Conservation (phyloP, 2,329 filamentous ascomycete species). For the Dactylellina cionopaga region DNA sequence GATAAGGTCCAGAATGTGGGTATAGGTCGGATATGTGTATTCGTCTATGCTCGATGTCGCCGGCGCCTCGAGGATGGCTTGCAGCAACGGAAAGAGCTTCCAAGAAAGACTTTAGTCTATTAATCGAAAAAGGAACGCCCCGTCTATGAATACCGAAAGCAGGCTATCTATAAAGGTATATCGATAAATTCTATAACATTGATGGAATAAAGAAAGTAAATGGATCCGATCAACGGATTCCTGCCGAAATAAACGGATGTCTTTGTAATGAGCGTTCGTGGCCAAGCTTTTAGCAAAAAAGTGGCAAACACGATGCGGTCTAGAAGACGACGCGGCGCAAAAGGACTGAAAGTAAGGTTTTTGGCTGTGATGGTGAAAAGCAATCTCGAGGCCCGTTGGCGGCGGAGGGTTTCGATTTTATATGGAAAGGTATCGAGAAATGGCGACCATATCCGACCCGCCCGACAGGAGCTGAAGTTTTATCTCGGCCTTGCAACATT, state of each 20-base stretch:
- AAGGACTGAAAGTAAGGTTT: constrained; percentile 1
- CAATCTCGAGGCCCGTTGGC: constrained; percentile 2
- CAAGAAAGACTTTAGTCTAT: constrained; percentile 22
- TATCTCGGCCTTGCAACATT: constrained; percentile 34
- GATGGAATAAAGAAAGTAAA: constrained; percentile 43
- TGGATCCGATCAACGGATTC: constrained; percentile 53
- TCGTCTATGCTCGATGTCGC: constrained; percentile 21
- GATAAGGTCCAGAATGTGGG: background rate
- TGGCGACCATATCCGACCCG: constrained; percentile 14
- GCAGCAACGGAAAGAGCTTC: constrained; percentile 44
- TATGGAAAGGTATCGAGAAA: constrained; percentile 38
- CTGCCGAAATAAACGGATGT: constrained; percentile 29
- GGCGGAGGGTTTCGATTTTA: constrained; percentile 50
- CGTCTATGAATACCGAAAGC: constrained; percentile 41
- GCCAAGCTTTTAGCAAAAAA: background rate
- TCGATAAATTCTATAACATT: constrained; percentile 25
- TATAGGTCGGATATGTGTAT: background rate
- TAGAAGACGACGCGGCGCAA: constrained; percentile 40
- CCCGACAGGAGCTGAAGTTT: constrained; percentile 10
- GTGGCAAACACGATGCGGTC: constrained; percentile 38
- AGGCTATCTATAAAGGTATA: constrained; percentile 31
- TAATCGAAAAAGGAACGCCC: constrained; percentile 18
- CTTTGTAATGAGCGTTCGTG: constrained; percentile 23
- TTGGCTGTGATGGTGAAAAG: constrained; percentile 9
- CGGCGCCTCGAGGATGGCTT: constrained; percentile 34